These are phyloP conservation scores for Celoporthe dispersa DNA, from an alignment of 2,329 filamentous ascomycete species.

Conservation along the genomic window DNA sequence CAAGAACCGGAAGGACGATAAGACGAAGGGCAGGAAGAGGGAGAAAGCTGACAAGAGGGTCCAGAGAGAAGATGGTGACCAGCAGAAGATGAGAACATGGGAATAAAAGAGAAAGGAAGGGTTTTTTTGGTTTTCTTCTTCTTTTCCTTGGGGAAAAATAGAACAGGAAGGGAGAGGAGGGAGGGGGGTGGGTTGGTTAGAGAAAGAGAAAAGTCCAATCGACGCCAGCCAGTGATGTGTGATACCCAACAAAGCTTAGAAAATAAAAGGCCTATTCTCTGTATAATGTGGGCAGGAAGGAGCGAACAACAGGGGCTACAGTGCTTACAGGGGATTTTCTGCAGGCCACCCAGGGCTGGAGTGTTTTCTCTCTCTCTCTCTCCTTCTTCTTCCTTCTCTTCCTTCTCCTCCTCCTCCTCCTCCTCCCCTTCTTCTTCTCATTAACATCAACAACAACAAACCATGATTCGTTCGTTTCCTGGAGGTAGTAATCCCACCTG, in stretches of 20 bases:
- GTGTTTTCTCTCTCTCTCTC: no score
- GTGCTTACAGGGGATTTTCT: no score
- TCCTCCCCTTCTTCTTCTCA: no score
- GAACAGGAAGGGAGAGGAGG: no score
- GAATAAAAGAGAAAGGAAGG: neutral
- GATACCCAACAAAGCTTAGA: conserved; percentile 17
- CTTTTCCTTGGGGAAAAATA: no score
- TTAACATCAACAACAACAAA: neutral
- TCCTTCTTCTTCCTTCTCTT: no score
- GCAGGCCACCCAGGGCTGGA: no score
- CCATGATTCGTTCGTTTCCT: neutral
- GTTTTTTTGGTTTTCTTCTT: no score
- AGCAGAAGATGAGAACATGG: neutral
- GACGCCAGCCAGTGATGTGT: neutral
- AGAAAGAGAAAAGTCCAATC: conserved; percentile 11
- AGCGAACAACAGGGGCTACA: neutral
- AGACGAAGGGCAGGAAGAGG: conserved; percentile 12
- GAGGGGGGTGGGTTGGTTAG: no score
- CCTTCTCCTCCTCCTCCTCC: no score
- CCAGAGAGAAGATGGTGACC: conserved; percentile 8
- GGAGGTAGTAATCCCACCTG: no score
- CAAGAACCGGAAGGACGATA: conserved; percentile 19
- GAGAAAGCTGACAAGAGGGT: conserved; percentile 12
- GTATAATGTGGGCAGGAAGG: neutral
- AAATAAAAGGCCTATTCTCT: neutral